These are phyloP conservation scores for Sporothrix brasiliensis DNA, from an alignment of 2,329 filamentous ascomycete genomes.

Conservation along the genomic window DNA sequence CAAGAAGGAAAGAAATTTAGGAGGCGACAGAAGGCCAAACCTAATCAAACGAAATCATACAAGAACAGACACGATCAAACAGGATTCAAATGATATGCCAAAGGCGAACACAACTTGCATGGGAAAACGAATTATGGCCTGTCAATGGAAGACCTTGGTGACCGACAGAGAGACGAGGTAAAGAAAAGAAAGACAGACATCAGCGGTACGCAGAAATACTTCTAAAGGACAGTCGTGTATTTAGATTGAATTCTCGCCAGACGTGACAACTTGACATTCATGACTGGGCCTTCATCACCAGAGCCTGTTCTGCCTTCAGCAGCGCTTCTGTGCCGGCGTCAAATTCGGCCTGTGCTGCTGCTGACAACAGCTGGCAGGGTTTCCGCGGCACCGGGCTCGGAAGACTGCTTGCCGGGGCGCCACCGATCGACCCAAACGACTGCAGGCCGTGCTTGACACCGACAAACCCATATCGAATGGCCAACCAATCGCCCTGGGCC, in stretches of 20 bases:
- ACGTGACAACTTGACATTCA: neutral
- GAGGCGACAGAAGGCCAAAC: neutral
- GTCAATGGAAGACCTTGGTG: neutral
- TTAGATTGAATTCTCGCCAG: too few relatives aligned
- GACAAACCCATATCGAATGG: slow-evolving; percentile 54
- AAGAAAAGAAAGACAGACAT: neutral
- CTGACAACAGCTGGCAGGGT: slow-evolving; percentile 29
- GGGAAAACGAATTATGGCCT: neutral
- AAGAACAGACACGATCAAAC: neutral
- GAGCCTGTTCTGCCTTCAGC: neutral
- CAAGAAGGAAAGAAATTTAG: neutral
- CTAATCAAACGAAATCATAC: too few relatives aligned
- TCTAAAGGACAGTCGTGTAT: too few relatives aligned
- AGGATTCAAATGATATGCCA: neutral
- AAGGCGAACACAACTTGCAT: too few relatives aligned
- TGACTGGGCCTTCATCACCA: slow-evolving; percentile 20
- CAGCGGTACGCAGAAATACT: too few relatives aligned
- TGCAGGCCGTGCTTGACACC: slow-evolving; percentile 53
- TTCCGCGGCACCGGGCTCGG: slow-evolving; percentile 28
- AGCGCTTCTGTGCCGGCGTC: slow-evolving; percentile 29
- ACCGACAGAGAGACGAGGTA: neutral
- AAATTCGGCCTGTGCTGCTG: slow-evolving; percentile 29
- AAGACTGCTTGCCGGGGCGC: neutral
- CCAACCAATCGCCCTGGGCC: slow-evolving; percentile 52
- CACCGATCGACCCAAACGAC: slow-evolving; percentile 25